Base-by-base conservation (phyloP, 192 early-diverging fungal genomes). In the Backusella morwellensis region DNA sequence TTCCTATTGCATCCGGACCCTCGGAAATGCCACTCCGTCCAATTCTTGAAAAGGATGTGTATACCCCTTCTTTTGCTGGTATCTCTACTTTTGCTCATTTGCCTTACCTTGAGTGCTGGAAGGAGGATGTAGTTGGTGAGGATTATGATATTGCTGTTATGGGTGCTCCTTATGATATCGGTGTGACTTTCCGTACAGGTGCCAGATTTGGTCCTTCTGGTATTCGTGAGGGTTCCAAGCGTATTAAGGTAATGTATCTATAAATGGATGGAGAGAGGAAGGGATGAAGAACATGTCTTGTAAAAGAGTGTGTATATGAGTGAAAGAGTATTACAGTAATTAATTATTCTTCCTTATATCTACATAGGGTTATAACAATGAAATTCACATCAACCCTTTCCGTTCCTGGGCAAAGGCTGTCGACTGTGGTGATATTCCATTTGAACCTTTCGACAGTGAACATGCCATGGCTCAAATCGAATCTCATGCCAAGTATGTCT, bases 111-210 rank as follows among this genome's bases (percentile, higher is more conserved):
- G 72, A 81, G 9, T 81, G 80, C 42, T 81, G 75, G 75, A 63
- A 63, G 21, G 80, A 77, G 2, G 75, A 81, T 35, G 52, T 66
- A 54, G 50, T 74, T 1, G 52, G 52, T 1, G 75, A 81, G 15
- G 80, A 81, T 52, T 81, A 81, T 81, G 80, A 81, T 70, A 76
- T 81, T 50, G 80, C 80, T 3, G 72, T 81, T 14, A 72, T 81
- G 32, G 80, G 80, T 63, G 80, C 71, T 41, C 80, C 80, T 40
- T 81, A 77, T 68, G 80, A 81, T 70, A 81, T 81, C 29, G 80
- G 80, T 15, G 80, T 81, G n/a, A 81, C 75, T n/a, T 81, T 81
- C 50, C 63, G 80, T n/a, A 77, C 80, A 36, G 80, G 80, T 23
- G 80, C 80, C 50, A 72, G 80, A n/a, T 81, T 81, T 70, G 80